Percentiles rank a stretch among this genome's conserved stretches.
Evolutionary conservation across 345 rosid genomes (phyloP).

Genomic region (Gossypium thurberi): DNA sequence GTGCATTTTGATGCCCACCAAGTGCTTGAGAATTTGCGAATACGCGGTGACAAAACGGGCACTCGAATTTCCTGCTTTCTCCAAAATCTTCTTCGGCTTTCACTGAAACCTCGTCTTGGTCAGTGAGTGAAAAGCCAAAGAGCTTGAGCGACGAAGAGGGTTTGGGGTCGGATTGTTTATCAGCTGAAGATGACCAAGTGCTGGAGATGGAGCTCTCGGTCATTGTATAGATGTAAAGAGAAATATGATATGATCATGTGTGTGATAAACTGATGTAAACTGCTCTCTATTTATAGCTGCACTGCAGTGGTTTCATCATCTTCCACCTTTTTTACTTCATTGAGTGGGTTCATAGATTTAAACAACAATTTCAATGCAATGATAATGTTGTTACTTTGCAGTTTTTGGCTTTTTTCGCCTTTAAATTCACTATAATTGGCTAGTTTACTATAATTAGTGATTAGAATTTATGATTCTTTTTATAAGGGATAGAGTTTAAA

Average conservation of each 20-base stretch:
- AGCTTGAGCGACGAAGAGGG: slow-evolving; percentile 28
- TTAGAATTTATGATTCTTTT: too few relatives aligned
- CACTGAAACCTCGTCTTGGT: slow-evolving; percentile 12
- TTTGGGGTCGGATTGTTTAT: slow-evolving; percentile 15
- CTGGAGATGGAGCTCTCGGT: slow-evolving; percentile 20
- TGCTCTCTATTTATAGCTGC: background rate
- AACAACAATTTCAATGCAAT: too few relatives aligned
- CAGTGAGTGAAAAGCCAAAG: slow-evolving; percentile 33
- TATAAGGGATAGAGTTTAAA: too few relatives aligned
- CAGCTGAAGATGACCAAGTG: background rate
- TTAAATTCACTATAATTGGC: too few relatives aligned
- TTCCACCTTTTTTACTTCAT: too few relatives aligned
- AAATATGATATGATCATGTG: background rate
- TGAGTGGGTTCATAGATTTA: too few relatives aligned
- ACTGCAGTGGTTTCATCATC: background rate
- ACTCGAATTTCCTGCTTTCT: slow-evolving; percentile 37
- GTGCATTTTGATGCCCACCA: slow-evolving; percentile 64
- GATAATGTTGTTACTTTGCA: too few relatives aligned
- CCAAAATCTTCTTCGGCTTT: slow-evolving; percentile 13
- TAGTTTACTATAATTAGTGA: too few relatives aligned
- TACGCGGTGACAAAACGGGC: slow-evolving; percentile 44
- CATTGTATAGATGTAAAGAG: background rate
- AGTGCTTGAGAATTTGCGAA: slow-evolving; percentile 56
- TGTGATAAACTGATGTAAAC: background rate
- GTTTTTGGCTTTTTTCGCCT: too few relatives aligned